Conservation (phyloP, 1,139 yeast species). For the Wickerhamomyces sp. region DNA sequence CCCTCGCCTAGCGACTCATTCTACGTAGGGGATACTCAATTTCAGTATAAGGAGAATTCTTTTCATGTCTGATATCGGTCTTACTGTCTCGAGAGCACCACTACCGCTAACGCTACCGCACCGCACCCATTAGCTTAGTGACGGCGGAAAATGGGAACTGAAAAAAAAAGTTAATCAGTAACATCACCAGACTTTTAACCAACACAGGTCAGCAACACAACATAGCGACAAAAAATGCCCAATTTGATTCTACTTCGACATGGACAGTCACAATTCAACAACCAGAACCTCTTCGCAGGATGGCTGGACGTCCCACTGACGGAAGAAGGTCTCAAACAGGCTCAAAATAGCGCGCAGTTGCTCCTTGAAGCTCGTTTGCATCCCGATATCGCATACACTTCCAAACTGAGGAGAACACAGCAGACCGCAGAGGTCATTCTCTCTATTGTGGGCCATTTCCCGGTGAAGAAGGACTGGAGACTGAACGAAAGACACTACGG, state of each 20-base stretch:
- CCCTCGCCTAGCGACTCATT: no score
- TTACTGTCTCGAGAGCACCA: no score
- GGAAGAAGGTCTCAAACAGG: conserved; percentile 57
- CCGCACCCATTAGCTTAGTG: no score
- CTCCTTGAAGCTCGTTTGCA: conserved; percentile 33
- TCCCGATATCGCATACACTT: conserved; percentile 59
- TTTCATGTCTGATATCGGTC: no score
- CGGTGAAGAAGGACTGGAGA: conserved; percentile 59
- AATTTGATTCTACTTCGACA: conserved; percentile 57
- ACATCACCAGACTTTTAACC: no score
- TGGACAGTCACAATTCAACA: conserved; percentile 74
- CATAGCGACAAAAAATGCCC: background rate
- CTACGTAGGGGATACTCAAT: no score
- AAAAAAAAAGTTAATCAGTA: no score
- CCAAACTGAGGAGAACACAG: conserved; percentile 59
- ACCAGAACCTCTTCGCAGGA: conserved; percentile 69
- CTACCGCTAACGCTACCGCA: no score
- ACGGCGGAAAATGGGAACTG: no score
- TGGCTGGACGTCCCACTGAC: conserved; percentile 76
- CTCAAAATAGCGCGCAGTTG: conserved; percentile 51
- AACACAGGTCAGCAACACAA: no score
- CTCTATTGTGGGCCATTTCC: conserved; percentile 35
- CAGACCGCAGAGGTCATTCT: conserved; percentile 61
- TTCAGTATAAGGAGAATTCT: no score
- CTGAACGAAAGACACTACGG: conserved; percentile 33